Evolutionary conservation across 177 flowering plant genomes (phyloP).

Genomic region (Telopea speciosissima): DNA sequence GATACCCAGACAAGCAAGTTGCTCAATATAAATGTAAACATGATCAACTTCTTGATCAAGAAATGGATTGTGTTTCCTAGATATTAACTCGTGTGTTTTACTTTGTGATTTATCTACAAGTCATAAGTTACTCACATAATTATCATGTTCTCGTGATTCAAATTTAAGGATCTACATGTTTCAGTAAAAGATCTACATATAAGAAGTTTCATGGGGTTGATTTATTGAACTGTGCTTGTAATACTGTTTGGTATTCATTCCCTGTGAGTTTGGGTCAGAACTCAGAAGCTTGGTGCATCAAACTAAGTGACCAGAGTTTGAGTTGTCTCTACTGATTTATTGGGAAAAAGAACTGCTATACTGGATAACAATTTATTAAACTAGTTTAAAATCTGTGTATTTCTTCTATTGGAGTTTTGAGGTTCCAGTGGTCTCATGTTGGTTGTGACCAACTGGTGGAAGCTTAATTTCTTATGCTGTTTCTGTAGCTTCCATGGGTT

Average conservation of each 20-base stretch:
- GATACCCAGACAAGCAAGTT: not conserved
- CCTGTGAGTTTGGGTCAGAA: not conserved
- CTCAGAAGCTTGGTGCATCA: not conserved
- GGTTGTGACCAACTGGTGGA: not conserved
- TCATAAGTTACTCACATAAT: not conserved
- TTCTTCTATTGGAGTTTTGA: too few species aligned
- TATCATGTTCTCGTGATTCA: not conserved
- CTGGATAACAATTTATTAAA: too few species aligned
- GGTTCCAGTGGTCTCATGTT: not conserved
- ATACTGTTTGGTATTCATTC: not conserved
- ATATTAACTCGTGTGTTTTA: not conserved
- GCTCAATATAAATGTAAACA: not conserved
- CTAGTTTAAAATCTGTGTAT: too few species aligned
- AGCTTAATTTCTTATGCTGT: not conserved
- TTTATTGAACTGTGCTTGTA: not conserved
- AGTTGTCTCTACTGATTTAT: not conserved
- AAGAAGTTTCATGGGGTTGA: not conserved
- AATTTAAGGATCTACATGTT: not conserved
- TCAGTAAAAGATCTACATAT: not conserved
- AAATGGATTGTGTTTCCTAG: not conserved
- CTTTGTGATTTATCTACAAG: not conserved
- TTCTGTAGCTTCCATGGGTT: not conserved
- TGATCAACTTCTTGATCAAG: not conserved
- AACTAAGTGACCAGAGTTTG: not conserved
- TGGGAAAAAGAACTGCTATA: not conserved